Evolutionary conservation across 257 asterid genomes (phyloP).

Genomic region (Ajuga chamaepitys): DNA sequence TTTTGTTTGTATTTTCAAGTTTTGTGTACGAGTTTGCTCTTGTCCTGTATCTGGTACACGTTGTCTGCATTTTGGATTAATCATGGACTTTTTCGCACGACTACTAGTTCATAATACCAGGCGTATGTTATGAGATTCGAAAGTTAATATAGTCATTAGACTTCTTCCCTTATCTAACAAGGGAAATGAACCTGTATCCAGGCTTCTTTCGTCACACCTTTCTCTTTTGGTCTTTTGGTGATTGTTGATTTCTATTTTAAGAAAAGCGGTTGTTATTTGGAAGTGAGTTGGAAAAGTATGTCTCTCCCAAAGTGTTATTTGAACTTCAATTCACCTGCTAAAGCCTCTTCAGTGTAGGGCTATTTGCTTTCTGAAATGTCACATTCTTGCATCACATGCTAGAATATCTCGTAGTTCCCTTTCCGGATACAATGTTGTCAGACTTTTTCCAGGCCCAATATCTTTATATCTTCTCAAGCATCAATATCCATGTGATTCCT

Average conservation of each 20-base stretch:
- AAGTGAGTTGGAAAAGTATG: conserved; percentile 6
- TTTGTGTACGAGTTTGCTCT: background rate
- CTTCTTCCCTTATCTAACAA: background rate
- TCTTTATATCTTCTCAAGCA: background rate
- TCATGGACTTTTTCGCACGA: conserved; percentile 1
- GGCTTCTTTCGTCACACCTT: background rate
- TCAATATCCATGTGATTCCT: background rate
- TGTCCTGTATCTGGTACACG: background rate
- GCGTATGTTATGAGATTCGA: background rate
- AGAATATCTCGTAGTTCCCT: background rate
- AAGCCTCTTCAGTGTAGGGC: conserved; percentile 1
- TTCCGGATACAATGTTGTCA: background rate
- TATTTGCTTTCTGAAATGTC: conserved; percentile 7
- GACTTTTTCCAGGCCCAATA: background rate
- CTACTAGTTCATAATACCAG: background rate
- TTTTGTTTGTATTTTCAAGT: background rate
- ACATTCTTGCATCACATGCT: background rate
- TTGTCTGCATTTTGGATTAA: background rate
- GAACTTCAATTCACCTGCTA: conserved; percentile 5
- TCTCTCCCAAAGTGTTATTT: background rate
- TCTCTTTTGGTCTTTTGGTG: background rate
- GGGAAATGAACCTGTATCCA: conserved; percentile 3
- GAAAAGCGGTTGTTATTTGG: background rate
- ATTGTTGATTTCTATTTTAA: background rate
- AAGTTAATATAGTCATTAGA: background rate